Evolutionary conservation across 1,284 basidiomycete species (phyloP).

Genomic region (Caloboletus firmus): DNA sequence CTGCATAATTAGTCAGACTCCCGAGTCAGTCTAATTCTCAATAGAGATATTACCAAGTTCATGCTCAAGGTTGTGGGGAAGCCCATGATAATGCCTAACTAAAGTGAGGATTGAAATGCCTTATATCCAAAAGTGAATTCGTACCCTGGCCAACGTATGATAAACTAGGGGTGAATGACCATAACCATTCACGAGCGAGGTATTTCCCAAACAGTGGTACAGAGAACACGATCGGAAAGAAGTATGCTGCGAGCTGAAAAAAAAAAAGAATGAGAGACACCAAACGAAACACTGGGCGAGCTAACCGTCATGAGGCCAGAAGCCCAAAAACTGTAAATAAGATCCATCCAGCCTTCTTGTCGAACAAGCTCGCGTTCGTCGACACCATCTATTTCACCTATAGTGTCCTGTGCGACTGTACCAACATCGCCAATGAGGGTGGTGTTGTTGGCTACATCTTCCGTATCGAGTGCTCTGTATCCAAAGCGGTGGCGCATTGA

Average conservation of each 20-base stretch:
- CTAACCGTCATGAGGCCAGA: slow-evolving; percentile 73
- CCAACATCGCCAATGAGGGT: not conserved
- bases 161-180: slow-evolving; percentile 92
- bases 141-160: slow-evolving; percentile 88
- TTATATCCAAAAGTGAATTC: slow-evolving; percentile 9
- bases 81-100: slow-evolving; percentile 94
- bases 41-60: slow-evolving; percentile 63
- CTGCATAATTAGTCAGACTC: slow-evolving; percentile 36
- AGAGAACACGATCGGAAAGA: slow-evolving; percentile 89
- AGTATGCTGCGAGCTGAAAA: slow-evolving; percentile 70
- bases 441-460: slow-evolving; percentile 27
- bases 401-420: not conserved
- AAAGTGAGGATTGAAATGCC: slow-evolving; percentile 1
- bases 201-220: slow-evolving; percentile 89
- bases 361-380: slow-evolving; percentile 48
- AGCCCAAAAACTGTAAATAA: slow-evolving; percentile 73
- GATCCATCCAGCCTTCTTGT: slow-evolving; percentile 68
- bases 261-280: slow-evolving; percentile 7
- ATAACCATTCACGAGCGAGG: slow-evolving; percentile 86
- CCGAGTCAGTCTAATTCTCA: not conserved
- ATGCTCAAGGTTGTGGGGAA: slow-evolving; percentile 92
- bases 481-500: slow-evolving; percentile 53
- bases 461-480: slow-evolving; percentile 48
- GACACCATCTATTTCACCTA: slow-evolving; percentile 22
- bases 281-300: slow-evolving; percentile 6